Base-by-base conservation (phyloP, 108 stramenopile genomes). In the Cyclotella choctawhatcheeana region DNA sequence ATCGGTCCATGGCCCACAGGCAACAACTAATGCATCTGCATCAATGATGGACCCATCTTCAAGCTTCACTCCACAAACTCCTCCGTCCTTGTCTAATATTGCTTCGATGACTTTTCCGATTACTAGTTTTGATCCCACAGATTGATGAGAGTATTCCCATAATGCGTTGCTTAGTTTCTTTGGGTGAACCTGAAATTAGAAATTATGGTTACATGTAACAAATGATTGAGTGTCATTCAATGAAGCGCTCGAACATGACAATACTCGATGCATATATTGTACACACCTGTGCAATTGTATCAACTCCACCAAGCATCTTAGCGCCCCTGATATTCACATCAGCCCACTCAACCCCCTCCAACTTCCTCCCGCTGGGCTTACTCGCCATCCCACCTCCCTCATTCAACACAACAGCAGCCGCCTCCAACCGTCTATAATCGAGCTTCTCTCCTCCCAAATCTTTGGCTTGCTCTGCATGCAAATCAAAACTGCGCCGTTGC, bases 221-320 rank as follows among this genome's bases (percentile, higher is more conserved):
- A 6, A 12, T 10, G 6, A 12, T 10, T 40, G 37, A 40, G 37
- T 40, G 37, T 12, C 24, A 58, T 32, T 21, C 7, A 17, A 27
- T 32, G 6, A 30, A 6, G 29, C 16, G 7, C 7, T 58, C 33
- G 22, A 13, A 40, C 34, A 37, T 37, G 59, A 29, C 7, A 12
- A n/a, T 64, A 25, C 8, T 7, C 13, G 18, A 30, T 32, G 31
- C 29, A 32, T 3, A 43, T 52, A 66, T 13, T n/a, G 22, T 21
- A 54, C 51, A 21, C 62, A 87, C 86, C 73, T 92, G 91, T 27
- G 91, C 91, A 53, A 88, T 92, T 33, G 79, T 77, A 22, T 59
- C 30, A 26, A 83, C 79, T 27, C 84, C 74, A 26, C 82, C 85
- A 64, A 81, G 60, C 12, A 51, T 47, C 0, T 32, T 33, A 32